Percentiles rank a stretch among this genome's conserved stretches.
phyloP scores from a whole-genome alignment of 192 early-diverging fungal species.

The Backusella circina region DNA sequence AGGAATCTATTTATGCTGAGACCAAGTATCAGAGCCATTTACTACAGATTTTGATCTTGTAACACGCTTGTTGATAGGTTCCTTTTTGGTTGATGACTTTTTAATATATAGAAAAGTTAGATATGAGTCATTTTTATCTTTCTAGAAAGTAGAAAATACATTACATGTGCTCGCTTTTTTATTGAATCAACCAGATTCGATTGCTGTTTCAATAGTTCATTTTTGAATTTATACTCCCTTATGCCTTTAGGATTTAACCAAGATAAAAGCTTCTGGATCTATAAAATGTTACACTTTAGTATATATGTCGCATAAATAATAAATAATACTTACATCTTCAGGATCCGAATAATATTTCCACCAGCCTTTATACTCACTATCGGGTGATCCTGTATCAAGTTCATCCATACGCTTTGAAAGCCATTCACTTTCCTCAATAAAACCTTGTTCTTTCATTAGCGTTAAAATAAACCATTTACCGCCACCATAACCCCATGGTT shows the following conservation, averaged over 20 bases:
- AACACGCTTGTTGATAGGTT: background rate
- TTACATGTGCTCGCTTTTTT: slow-evolving; percentile 47
- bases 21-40: background rate
- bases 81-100: background rate
- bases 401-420: slow-evolving; percentile 24
- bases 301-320: background rate
- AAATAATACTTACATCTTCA: slow-evolving; percentile 11
- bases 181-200: slow-evolving; percentile 45
- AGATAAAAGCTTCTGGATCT: slow-evolving; percentile 62
- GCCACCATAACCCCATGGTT: slow-evolving; percentile 23
- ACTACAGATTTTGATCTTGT: slow-evolving; percentile 1
- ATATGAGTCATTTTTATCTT: background rate
- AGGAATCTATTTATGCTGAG: background rate
- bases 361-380: slow-evolving; percentile 8
- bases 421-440: slow-evolving; percentile 27
- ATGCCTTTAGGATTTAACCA: slow-evolving; percentile 77
- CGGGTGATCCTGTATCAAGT: background rate
- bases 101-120: background rate
- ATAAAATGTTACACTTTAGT: background rate
- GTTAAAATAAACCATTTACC: slow-evolving; percentile 16
- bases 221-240: slow-evolving; percentile 62
- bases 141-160: background rate
- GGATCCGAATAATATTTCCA: slow-evolving; percentile 20
- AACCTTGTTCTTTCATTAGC: slow-evolving; percentile 23
- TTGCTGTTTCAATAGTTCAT: slow-evolving; percentile 49